These are phyloP conservation scores for Septoria petroselini DNA, from an alignment of 2,329 filamentous ascomycete genomes.

Conservation along the genomic window DNA sequence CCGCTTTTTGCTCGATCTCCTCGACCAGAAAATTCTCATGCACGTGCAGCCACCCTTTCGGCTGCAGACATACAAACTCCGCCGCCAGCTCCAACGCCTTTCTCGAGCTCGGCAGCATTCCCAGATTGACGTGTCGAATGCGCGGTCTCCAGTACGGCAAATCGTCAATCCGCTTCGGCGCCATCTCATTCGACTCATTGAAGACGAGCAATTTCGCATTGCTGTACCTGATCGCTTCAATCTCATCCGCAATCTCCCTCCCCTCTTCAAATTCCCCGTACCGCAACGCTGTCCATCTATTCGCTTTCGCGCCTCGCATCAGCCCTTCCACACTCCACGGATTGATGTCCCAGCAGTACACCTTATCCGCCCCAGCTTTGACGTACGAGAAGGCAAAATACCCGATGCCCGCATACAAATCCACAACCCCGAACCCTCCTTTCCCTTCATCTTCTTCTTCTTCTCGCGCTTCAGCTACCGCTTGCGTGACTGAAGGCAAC, in stretches of 20 bases:
- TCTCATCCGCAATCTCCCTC: slow-evolving; percentile 12
- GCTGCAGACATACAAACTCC: slow-evolving; percentile 43
- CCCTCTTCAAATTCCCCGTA: slow-evolving; percentile 2
- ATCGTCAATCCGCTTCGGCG: slow-evolving; percentile 30
- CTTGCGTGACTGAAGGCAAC: slow-evolving; percentile 37
- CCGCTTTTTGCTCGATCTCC: slow-evolving; percentile 46
- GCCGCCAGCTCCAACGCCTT: slow-evolving; percentile 52
- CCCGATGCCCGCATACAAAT: slow-evolving; percentile 89
- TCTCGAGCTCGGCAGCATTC: slow-evolving; percentile 54
- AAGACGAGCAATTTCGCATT: slow-evolving; percentile 41
- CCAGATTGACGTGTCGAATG: slow-evolving; percentile 58
- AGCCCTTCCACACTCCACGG: slow-evolving; percentile 49
- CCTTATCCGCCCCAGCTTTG: slow-evolving; percentile 61
- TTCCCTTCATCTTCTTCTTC: slow-evolving; percentile 35
- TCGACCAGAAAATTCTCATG: slow-evolving; percentile 58
- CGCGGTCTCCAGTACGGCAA: slow-evolving; percentile 27
- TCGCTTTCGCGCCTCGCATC: slow-evolving; percentile 41
- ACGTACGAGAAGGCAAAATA: slow-evolving; percentile 90
- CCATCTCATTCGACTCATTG: slow-evolving; percentile 41
- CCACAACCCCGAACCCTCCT: slow-evolving; percentile 50
- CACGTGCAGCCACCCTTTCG: slow-evolving; percentile 57
- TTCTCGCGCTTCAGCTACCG: too few relatives aligned
- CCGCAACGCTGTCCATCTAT: slow-evolving; percentile 39
- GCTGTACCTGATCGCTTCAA: slow-evolving; percentile 5
- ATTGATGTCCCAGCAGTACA: slow-evolving; percentile 89